Evolutionary conservation across 345 rosid species (phyloP).

Genomic region (Syzygium aqueum): DNA sequence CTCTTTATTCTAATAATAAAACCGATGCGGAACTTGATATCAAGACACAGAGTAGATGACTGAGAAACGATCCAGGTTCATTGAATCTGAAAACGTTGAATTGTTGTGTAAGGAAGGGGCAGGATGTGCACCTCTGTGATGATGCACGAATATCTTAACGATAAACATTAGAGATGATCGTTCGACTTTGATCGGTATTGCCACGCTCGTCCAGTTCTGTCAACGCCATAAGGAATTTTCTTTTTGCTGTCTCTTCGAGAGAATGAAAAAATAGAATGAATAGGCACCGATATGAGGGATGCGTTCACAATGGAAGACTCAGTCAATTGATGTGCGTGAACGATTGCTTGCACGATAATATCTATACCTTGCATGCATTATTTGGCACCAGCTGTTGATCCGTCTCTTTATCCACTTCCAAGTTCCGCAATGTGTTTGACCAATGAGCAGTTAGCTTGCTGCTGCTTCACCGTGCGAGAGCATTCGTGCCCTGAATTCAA

Average conservation of each 20-base stretch:
- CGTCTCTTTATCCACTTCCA: neutral
- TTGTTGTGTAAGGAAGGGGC: neutral
- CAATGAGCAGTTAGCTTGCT: neutral
- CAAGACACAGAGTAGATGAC: neutral
- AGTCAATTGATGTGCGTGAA: neutral
- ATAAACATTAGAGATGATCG: neutral
- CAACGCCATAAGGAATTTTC: neutral
- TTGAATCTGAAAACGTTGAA: neutral
- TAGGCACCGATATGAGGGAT: neutral
- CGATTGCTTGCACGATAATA: neutral
- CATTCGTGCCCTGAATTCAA: neutral
- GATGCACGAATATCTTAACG: neutral
- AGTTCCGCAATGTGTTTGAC: neutral
- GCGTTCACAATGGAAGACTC: neutral
- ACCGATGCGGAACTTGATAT: neutral
- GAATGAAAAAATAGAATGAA: neutral
- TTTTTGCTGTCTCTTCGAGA: neutral
- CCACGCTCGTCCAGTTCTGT: neutral
- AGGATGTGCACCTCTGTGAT: neutral
- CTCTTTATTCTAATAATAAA: neutral
- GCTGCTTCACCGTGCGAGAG: neutral
- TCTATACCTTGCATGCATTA: neutral
- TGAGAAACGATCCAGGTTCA: neutral
- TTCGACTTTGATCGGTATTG: neutral
- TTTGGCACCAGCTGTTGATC: neutral